Evolutionary conservation across 352 stramenopile species (phyloP).

Genomic region (Globisporangium nagaii): DNA sequence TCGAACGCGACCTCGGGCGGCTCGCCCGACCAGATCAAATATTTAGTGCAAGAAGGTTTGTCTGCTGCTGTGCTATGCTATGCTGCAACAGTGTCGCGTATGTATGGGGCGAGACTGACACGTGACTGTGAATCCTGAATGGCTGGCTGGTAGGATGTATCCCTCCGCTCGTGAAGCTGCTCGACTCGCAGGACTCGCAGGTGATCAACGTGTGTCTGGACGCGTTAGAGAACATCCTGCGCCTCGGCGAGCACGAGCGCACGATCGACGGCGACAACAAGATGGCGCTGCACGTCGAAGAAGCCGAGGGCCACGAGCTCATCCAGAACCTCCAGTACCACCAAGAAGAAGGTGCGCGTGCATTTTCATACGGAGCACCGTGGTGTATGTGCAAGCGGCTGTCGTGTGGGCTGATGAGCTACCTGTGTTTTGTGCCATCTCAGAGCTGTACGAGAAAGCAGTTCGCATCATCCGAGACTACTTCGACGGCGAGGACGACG

Average conservation of each 20-base stretch:
- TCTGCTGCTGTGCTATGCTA: neutral
- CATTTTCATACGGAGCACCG: too few species aligned
- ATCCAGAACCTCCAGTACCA: constrained; percentile 98
- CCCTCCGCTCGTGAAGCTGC: constrained; percentile 91
- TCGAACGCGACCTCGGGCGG: constrained; percentile 54
- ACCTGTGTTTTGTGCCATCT: neutral
- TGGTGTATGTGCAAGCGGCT: too few species aligned
- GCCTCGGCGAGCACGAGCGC: constrained; percentile 82
- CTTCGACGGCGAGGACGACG: constrained; percentile 97
- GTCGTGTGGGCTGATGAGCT: neutral
- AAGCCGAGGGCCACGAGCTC: constrained; percentile 94
- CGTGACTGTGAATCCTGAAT: neutral
- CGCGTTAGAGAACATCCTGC: constrained; percentile 93
- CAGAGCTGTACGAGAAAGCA: constrained; percentile 92
- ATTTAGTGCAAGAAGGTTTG: constrained; percentile 92
- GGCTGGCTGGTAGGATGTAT: constrained; percentile 92
- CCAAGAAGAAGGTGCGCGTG: constrained; percentile 91
- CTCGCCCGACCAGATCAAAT: constrained; percentile 93
- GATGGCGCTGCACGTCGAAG: constrained; percentile 95
- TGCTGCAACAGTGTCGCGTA: neutral
- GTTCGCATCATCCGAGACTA: constrained; percentile 96
- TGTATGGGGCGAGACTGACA: neutral
- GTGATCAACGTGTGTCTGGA: constrained; percentile 98
- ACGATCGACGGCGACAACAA: constrained; percentile 88
- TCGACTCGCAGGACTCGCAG: constrained; percentile 92